Evolutionary conservation across 179 eudicot genomes (phyloP).

Genomic region (Beta corolliflora): DNA sequence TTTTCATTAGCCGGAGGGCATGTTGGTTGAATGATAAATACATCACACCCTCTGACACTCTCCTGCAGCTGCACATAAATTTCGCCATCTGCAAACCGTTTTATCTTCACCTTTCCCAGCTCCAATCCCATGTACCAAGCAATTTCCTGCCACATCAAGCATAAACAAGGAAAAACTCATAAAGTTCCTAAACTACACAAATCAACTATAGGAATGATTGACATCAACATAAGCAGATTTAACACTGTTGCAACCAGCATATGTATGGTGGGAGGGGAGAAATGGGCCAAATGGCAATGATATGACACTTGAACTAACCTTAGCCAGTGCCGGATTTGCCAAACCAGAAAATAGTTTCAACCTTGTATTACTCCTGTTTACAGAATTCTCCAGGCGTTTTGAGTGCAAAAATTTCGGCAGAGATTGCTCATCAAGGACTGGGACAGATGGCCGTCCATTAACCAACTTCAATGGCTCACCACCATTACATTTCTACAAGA

Average conservation of each 20-base stretch:
- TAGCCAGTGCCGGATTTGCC: slow-evolving; percentile 82
- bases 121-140: slow-evolving; percentile 91
- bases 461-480: slow-evolving; percentile 39
- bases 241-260: neutral
- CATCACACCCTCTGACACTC: slow-evolving; percentile 94
- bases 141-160: slow-evolving; percentile 55
- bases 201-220: neutral
- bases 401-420: slow-evolving; percentile 65
- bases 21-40: slow-evolving; percentile 81
- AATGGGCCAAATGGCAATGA: neutral
- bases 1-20: slow-evolving; percentile 94
- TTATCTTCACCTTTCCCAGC: slow-evolving; percentile 66
- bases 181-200: neutral
- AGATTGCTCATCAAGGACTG: slow-evolving; percentile 57
- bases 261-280: neutral
- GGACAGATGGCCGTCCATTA: slow-evolving; percentile 72
- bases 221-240: neutral
- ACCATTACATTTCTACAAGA: slow-evolving; percentile 41
- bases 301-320: slow-evolving; percentile 45
- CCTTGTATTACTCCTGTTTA: slow-evolving; percentile 49
- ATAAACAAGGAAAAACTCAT: neutral
- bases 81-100: slow-evolving; percentile 94
- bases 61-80: slow-evolving; percentile 92
- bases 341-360: slow-evolving; percentile 86
- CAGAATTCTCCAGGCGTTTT: slow-evolving; percentile 50